These are phyloP conservation scores for Cladosporium sp. DNA, from an alignment of 2,329 filamentous ascomycete species.

Conservation along the genomic window DNA sequence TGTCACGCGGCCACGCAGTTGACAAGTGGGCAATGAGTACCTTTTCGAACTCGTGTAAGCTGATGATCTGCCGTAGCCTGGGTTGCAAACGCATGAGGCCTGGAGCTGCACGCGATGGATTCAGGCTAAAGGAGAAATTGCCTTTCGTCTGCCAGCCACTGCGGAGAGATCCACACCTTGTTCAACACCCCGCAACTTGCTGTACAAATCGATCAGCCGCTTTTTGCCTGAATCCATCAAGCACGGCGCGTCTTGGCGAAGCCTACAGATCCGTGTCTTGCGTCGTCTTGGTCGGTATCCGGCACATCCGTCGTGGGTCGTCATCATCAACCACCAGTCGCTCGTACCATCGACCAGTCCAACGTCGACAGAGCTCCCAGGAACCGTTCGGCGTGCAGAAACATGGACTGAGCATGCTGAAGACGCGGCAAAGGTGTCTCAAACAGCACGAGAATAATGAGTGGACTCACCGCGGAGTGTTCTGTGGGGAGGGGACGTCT, in stretches of 20 bases:
- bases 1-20: background rate
- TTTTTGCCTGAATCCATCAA: constrained; percentile 10
- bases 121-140: background rate
- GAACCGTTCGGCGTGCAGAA: background rate
- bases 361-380: background rate
- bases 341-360: background rate
- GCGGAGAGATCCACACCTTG: background rate
- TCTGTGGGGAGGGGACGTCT: background rate
- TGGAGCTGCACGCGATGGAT: background rate
- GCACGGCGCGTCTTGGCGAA: background rate
- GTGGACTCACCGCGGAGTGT: background rate
- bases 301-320: background rate
- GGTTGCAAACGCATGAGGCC: background rate
- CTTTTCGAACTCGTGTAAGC: constrained; percentile 1
- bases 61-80: background rate
- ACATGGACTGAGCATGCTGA: background rate
- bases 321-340: background rate
- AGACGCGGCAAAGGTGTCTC: background rate
- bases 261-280: background rate
- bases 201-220: constrained; percentile 1
- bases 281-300: background rate
- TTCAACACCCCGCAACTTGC: background rate
- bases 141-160: background rate
- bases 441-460: background rate
- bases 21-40: background rate